phyloP scores from a whole-genome alignment of 352 stramenopile genomes.

The Globisporangium irregulare region DNA sequence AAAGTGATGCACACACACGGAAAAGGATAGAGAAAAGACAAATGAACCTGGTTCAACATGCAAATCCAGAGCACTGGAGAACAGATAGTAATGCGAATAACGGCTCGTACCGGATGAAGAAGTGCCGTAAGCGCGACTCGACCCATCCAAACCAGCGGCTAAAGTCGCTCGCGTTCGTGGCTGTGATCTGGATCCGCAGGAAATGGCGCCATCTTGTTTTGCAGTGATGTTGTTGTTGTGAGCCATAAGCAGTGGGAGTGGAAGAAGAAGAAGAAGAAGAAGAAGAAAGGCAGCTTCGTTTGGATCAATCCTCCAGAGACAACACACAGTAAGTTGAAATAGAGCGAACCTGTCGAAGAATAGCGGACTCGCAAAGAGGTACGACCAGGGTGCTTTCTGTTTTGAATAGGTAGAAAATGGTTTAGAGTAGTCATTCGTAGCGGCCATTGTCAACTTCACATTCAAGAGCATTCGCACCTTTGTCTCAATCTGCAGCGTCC shows the following conservation, averaged over 20 bases:
- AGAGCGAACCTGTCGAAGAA: slow-evolving; percentile 74
- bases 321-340: background rate
- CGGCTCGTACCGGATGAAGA: slow-evolving; percentile 63
- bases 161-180: slow-evolving; percentile 48
- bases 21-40: background rate
- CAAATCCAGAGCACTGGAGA: background rate
- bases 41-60: background rate
- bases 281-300: slow-evolving; percentile 6
- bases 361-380: slow-evolving; percentile 64
- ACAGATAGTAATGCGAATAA: background rate
- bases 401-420: slow-evolving; percentile 14
- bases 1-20: slow-evolving; percentile 1
- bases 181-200: slow-evolving; percentile 74
- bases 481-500: slow-evolving; percentile 78
- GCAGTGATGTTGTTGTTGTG: background rate
- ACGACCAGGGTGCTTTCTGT: slow-evolving; percentile 74
- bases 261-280: background rate
- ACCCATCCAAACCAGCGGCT: slow-evolving; percentile 85
- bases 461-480: slow-evolving; percentile 43
- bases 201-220: slow-evolving; percentile 71
- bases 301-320: background rate
- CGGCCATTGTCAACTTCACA: background rate
- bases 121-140: slow-evolving; percentile 76
- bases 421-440: background rate
- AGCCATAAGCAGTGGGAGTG: slow-evolving; percentile 5